A percentile compares a stretch with the other conserved stretches of the same genome.
Evolutionary conservation across 1,284 basidiomycete genomes (phyloP).

Genomic region (Malassezia obtusa): DNA sequence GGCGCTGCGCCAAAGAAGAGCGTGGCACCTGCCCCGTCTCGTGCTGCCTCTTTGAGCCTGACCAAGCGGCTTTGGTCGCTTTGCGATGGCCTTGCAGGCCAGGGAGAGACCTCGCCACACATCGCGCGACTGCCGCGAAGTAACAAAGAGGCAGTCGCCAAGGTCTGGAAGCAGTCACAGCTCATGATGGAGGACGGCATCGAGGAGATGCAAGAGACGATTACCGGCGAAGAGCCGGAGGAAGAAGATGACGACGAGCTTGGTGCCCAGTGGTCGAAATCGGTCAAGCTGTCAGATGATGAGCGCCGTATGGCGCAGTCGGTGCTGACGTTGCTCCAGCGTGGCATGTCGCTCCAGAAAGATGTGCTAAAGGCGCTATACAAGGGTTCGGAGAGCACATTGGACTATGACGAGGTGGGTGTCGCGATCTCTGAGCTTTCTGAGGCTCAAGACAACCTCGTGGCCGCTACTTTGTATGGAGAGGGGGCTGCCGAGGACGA

Average conservation of each 20-base stretch:
- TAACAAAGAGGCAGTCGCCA: slow-evolving; percentile 28
- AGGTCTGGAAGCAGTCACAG: slow-evolving; percentile 25
- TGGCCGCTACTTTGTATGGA: slow-evolving; percentile 26
- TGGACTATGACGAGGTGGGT: slow-evolving; percentile 26
- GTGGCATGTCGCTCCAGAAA: background rate
- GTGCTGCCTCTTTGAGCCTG: background rate
- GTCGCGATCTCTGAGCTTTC: slow-evolving; percentile 23
- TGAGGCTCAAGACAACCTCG: slow-evolving; percentile 32
- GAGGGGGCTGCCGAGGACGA: slow-evolving; percentile 11
- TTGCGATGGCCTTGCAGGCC: slow-evolving; percentile 5
- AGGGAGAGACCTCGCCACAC: background rate
- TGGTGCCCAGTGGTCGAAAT: slow-evolving; percentile 1
- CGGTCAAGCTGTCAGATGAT: background rate
- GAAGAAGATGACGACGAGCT: slow-evolving; percentile 18
- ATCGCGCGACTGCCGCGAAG: slow-evolving; percentile 21
- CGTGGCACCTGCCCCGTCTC: background rate
- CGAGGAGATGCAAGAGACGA: slow-evolving; percentile 25
- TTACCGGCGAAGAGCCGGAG: slow-evolving; percentile 10
- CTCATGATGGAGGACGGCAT: slow-evolving; percentile 29
- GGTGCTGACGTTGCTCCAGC: slow-evolving; percentile 1
- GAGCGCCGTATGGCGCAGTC: background rate
- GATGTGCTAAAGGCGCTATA: background rate
- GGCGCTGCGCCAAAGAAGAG: background rate
- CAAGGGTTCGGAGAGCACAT: background rate
- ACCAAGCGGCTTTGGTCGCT: slow-evolving; percentile 13